Evolutionary conservation across 768 basidiomycete species (phyloP).

Genomic region (Collybia mongolica): DNA sequence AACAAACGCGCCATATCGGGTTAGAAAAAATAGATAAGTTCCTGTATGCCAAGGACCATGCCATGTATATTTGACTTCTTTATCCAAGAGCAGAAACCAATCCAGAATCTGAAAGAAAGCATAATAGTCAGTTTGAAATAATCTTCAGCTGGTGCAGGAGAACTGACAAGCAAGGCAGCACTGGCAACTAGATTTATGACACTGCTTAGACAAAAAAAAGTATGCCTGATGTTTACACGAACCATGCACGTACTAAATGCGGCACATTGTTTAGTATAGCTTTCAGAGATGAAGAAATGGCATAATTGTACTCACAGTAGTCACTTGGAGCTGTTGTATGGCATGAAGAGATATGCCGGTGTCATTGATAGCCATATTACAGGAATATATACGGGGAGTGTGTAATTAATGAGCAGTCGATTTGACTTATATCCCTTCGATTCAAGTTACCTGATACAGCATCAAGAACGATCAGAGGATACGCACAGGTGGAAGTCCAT

Average conservation of each 20-base stretch:
- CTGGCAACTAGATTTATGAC: background rate
- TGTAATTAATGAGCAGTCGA: too few relatives aligned
- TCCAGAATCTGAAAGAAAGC: background rate
- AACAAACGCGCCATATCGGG: slow-evolving; percentile 1
- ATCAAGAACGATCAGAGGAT: too few relatives aligned
- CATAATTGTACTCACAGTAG: too few relatives aligned
- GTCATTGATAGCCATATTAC: too few relatives aligned
- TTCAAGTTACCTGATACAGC: too few relatives aligned
- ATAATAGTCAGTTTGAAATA: background rate
- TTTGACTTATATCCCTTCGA: too few relatives aligned
- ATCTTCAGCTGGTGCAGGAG: too few relatives aligned
- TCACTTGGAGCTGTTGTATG: too few relatives aligned
- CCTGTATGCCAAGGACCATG: background rate
- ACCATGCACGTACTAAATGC: background rate
- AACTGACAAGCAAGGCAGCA: background rate
- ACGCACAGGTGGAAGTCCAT: too few relatives aligned
- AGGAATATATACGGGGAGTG: too few relatives aligned
- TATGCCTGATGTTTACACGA: background rate
- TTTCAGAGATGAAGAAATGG: background rate
- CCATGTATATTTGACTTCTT: background rate
- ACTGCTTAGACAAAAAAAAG: background rate
- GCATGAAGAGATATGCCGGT: too few relatives aligned
- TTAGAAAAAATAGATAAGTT: background rate
- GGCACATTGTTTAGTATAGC: background rate
- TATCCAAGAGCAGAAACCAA: slow-evolving; percentile 1